These are phyloP conservation scores for Fusarium miscanthi DNA, from an alignment of 2,329 filamentous ascomycete genomes.

Conservation along the genomic window DNA sequence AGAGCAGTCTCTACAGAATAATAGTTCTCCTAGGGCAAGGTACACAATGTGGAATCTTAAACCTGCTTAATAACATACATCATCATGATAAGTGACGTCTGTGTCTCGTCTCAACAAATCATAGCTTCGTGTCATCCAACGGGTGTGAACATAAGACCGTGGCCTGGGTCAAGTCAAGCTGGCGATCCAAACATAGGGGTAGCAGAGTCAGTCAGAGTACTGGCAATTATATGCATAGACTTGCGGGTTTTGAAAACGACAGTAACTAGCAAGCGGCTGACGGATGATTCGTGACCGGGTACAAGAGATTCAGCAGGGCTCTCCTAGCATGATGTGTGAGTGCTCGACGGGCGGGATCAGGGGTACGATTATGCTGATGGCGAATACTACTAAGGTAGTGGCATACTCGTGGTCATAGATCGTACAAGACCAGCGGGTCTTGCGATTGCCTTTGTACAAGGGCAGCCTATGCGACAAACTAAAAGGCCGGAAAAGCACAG, in stretches of 20 bases:
- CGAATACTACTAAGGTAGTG: neutral
- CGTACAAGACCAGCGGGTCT: neutral
- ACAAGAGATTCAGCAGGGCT: neutral
- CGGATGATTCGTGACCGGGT: neutral
- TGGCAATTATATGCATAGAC: neutral
- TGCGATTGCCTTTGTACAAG: neutral
- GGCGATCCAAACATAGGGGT: neutral
- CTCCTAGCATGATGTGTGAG: neutral
- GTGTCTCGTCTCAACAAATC: neutral
- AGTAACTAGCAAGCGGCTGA: neutral
- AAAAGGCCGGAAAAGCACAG: neutral
- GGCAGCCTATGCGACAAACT: neutral
- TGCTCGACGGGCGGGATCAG: neutral
- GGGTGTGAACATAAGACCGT: neutral
- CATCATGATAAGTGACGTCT: neutral
- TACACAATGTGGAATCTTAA: neutral
- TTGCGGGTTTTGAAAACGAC: neutral
- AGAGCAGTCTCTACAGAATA: slow-evolving; percentile 35
- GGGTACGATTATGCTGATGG: neutral
- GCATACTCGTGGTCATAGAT: neutral
- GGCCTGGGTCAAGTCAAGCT: neutral
- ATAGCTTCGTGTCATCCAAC: neutral
- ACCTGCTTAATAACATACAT: neutral
- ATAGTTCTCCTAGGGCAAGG: slow-evolving; percentile 9
- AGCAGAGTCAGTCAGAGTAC: neutral